A percentile compares a stretch with the other conserved stretches of the same genome.
phyloP scores from a whole-genome alignment of 2,329 filamentous ascomycete species.

The Colletotrichum godetiae region DNA sequence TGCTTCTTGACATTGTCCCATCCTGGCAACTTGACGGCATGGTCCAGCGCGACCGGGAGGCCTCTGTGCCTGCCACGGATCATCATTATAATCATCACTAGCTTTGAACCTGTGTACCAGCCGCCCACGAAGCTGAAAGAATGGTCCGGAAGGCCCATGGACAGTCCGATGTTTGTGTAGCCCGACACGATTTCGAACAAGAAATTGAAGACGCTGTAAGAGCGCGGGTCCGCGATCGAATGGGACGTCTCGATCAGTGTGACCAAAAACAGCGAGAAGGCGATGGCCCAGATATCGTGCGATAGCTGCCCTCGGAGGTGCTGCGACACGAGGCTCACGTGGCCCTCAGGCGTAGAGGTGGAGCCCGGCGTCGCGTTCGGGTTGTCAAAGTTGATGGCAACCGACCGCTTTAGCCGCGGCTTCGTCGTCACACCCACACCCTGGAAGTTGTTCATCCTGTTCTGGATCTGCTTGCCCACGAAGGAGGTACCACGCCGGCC shows the following conservation, averaged over 20 bases:
- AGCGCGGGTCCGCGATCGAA: slow-evolving; percentile 61
- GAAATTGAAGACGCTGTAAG: slow-evolving; percentile 70
- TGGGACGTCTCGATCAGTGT: slow-evolving; percentile 69
- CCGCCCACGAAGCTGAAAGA: slow-evolving; percentile 67
- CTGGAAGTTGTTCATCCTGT: slow-evolving; percentile 53
- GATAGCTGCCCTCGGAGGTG: slow-evolving; percentile 73
- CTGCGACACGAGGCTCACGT: slow-evolving; percentile 61
- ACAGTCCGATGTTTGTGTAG: slow-evolving; percentile 72
- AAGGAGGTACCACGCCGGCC: slow-evolving; percentile 54
- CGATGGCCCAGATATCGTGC: slow-evolving; percentile 77
- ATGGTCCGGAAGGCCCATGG: slow-evolving; percentile 63
- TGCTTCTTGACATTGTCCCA: slow-evolving; percentile 45
- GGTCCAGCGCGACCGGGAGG: slow-evolving; percentile 66
- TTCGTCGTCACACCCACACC: slow-evolving; percentile 53
- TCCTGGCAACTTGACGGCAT: slow-evolving; percentile 58
- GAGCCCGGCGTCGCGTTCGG: slow-evolving; percentile 7
- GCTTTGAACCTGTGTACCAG: slow-evolving; percentile 65
- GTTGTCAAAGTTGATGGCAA: slow-evolving; percentile 20
- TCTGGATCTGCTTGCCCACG: slow-evolving; percentile 65
- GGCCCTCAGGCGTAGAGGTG: slow-evolving; percentile 45
- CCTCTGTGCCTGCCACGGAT: slow-evolving; percentile 67
- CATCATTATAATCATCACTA: slow-evolving; percentile 68
- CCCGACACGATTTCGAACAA: slow-evolving; percentile 67
- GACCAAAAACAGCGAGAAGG: slow-evolving; percentile 69
- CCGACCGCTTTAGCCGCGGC: slow-evolving; percentile 34